Percentiles rank a stretch among this genome's conserved stretches.
Evolutionary conservation across 768 basidiomycete species (phyloP).

Genomic region (Rhizopogon sp.): DNA sequence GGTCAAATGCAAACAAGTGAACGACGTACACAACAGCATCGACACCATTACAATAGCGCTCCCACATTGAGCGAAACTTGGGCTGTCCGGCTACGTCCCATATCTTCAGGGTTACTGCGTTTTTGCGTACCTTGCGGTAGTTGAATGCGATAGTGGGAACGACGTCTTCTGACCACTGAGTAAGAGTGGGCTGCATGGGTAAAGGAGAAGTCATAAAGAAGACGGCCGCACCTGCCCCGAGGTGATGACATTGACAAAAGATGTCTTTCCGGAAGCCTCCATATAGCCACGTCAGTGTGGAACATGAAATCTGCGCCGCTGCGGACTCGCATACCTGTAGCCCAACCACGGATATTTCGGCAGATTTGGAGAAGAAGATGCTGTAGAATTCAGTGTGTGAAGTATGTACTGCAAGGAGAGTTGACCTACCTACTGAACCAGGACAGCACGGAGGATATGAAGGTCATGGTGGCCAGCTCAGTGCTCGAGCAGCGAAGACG

Average conservation of each 20-base stretch:
- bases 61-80: slow-evolving; percentile 94
- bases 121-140: slow-evolving; percentile 81
- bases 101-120: slow-evolving; percentile 86
- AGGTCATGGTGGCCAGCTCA: slow-evolving; percentile 28
- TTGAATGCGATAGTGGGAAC: slow-evolving; percentile 95
- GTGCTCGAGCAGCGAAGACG: background rate
- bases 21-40: slow-evolving; percentile 81
- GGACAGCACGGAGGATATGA: slow-evolving; percentile 49
- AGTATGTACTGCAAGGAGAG: background rate
- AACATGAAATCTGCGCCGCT: background rate
- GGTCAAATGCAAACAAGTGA: background rate
- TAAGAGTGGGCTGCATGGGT: background rate
- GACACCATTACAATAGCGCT: slow-evolving; percentile 88
- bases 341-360: slow-evolving; percentile 90
- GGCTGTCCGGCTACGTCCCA: slow-evolving; percentile 97
- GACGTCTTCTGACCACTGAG: slow-evolving; percentile 92
- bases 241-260: slow-evolving; percentile 87
- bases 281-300: background rate
- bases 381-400: slow-evolving; percentile 27
- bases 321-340: slow-evolving; percentile 52
- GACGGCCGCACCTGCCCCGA: slow-evolving; percentile 60
- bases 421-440: slow-evolving; percentile 49
- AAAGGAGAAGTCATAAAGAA: slow-evolving; percentile 4
- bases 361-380: slow-evolving; percentile 82
- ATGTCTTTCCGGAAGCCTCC: slow-evolving; percentile 93